Evolutionary conservation across 2,329 filamentous ascomycete species (phyloP).

Genomic region (Apiospora marii): DNA sequence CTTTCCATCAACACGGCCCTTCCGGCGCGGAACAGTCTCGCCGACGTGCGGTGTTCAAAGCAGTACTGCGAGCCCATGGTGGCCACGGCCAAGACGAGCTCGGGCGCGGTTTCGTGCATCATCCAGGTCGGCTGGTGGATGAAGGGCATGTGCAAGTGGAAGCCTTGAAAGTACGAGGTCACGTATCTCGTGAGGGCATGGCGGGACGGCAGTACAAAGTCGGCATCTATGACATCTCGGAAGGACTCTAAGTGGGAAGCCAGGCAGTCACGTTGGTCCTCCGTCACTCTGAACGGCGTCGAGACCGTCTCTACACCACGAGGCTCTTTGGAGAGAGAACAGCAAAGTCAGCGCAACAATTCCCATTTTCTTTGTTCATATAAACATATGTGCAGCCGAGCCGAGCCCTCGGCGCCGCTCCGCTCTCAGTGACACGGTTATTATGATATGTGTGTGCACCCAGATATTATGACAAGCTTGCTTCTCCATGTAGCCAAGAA

Average conservation of each 20-base stretch:
- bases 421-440: not conserved
- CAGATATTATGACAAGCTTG: slow-evolving; percentile 18
- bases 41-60: slow-evolving; percentile 46
- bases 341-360: slow-evolving; percentile 20
- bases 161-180: slow-evolving; percentile 47
- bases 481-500: slow-evolving; percentile 16
- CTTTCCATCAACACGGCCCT: slow-evolving; percentile 44
- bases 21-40: slow-evolving; percentile 44
- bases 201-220: slow-evolving; percentile 45
- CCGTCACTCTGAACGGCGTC: slow-evolving; percentile 37
- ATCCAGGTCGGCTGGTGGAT: slow-evolving; percentile 47
- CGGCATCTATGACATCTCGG: slow-evolving; percentile 39
- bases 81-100: slow-evolving; percentile 44
- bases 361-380: slow-evolving; percentile 15
- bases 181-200: slow-evolving; percentile 47
- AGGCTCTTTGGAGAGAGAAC: slow-evolving; percentile 25
- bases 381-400: slow-evolving; percentile 16
- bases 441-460: not conserved
- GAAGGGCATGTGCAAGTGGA: slow-evolving; percentile 49
- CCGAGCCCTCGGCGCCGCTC: slow-evolving; percentile 14
- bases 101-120: slow-evolving; percentile 41
- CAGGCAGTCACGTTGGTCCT: slow-evolving; percentile 44
- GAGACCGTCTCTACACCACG: slow-evolving; percentile 26
- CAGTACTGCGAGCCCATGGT: slow-evolving; percentile 49
- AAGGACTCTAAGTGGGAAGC: slow-evolving; percentile 38